These are phyloP conservation scores for Dendrothele bispora DNA, from an alignment of 768 basidiomycete genomes.

Conservation along the genomic window DNA sequence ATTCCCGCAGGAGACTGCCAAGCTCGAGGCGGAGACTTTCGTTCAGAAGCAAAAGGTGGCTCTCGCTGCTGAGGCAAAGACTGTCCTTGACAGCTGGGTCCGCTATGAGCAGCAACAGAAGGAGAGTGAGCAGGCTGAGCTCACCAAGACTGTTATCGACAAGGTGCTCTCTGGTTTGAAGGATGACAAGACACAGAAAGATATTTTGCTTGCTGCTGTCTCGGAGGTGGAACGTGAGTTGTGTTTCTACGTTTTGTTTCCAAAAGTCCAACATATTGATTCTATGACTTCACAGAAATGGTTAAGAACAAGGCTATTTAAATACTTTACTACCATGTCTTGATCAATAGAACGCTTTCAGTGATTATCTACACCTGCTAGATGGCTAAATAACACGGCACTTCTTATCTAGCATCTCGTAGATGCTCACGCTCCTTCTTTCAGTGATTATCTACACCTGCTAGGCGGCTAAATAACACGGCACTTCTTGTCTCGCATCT, in stretches of 20 bases:
- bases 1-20: constrained; percentile 76
- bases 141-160: constrained; percentile 84
- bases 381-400: too few relatives aligned
- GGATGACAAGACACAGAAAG: constrained; percentile 89
- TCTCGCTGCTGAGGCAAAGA: constrained; percentile 86
- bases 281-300: constrained; percentile 58
- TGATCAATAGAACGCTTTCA: constrained; percentile 4
- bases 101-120: constrained; percentile 96
- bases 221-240: constrained; percentile 91
- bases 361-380: not conserved
- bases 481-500: too few relatives aligned
- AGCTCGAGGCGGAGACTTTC: constrained; percentile 87
- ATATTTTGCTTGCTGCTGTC: constrained; percentile 77
- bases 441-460: too few relatives aligned
- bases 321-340: constrained; percentile 18
- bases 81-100: constrained; percentile 97
- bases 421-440: too few relatives aligned
- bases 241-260: not conserved
- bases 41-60: constrained; percentile 87
- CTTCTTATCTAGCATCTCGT: too few relatives aligned
- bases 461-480: too few relatives aligned
- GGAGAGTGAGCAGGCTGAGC: constrained; percentile 93
- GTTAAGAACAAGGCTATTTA: constrained; percentile 93
- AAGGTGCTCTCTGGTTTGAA: constrained; percentile 81
- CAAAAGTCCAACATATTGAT: not conserved